phyloP scores from a whole-genome alignment of 495 filamentous ascomycete species.

The Letharia columbiana region DNA sequence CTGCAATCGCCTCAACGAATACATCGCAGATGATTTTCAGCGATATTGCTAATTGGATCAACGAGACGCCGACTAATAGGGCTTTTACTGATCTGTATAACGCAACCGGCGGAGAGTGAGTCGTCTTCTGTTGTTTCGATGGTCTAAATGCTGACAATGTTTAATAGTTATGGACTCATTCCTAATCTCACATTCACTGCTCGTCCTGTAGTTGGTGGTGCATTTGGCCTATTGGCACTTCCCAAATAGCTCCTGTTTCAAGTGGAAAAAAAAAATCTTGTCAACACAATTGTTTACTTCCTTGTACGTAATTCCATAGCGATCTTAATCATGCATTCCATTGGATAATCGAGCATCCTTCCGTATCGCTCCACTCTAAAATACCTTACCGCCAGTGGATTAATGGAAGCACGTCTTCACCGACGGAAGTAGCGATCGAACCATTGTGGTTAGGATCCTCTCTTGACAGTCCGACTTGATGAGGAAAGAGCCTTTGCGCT shows the following conservation, averaged over 20 bases:
- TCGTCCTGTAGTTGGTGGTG: conserved; percentile 48
- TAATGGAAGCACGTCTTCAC: neutral
- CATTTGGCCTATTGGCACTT: conserved; percentile 43
- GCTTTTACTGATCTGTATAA: conserved; percentile 51
- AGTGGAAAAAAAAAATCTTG: too few relatives aligned
- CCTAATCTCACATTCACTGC: conserved; percentile 38
- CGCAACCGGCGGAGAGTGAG: conserved; percentile 38
- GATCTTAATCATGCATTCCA: neutral
- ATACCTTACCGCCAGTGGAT: neutral
- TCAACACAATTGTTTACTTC: neutral
- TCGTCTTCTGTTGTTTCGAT: neutral
- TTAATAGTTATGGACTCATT: conserved; percentile 27
- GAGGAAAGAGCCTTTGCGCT: neutral
- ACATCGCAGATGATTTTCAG: conserved; percentile 43
- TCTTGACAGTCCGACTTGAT: neutral
- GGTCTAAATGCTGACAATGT: conserved; percentile 10
- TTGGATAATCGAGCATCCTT: neutral
- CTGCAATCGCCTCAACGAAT: conserved; percentile 36
- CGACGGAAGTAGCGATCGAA: neutral
- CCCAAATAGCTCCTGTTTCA: conserved; percentile 3
- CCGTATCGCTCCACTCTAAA: neutral
- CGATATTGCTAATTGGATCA: conserved; percentile 43
- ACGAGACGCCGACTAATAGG: conserved; percentile 44
- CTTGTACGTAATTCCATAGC: neutral
- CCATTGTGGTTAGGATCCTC: neutral